Evolutionary conservation across 108 stramenopile species (phyloP).

Genomic region (Skeletonema menzelii): DNA sequence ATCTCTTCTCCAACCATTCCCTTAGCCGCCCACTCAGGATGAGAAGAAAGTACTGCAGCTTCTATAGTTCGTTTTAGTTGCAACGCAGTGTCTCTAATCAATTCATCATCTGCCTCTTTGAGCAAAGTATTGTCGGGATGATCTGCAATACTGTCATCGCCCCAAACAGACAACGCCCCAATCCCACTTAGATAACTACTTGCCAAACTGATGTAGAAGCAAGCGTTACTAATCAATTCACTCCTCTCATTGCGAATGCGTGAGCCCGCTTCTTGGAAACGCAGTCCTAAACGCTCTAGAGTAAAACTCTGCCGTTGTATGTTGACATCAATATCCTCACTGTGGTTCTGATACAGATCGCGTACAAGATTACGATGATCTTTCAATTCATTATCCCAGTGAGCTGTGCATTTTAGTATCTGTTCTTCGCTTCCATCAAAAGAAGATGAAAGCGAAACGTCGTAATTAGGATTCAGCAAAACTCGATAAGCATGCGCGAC

Average conservation of each 20-base stretch:
- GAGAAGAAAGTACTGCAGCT: slow-evolving; percentile 59
- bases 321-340: slow-evolving; percentile 40
- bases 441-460: slow-evolving; percentile 1
- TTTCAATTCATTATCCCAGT: slow-evolving; percentile 61
- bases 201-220: slow-evolving; percentile 63
- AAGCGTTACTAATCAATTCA: slow-evolving; percentile 58
- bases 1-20: slow-evolving; percentile 67
- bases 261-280: slow-evolving; percentile 50
- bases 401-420: slow-evolving; percentile 39
- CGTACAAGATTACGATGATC: slow-evolving; percentile 57
- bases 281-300: slow-evolving; percentile 41
- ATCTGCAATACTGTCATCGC: slow-evolving; percentile 5
- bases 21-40: slow-evolving; percentile 64
- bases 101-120: slow-evolving; percentile 38
- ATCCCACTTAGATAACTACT: slow-evolving; percentile 59
- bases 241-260: slow-evolving; percentile 50
- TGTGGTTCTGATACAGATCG: slow-evolving; percentile 57
- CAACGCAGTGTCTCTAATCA: slow-evolving; percentile 52
- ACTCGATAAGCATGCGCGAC: slow-evolving; percentile 41
- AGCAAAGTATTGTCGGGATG: slow-evolving; percentile 19
- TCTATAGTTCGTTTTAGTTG: slow-evolving; percentile 59
- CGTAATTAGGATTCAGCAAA: slow-evolving; percentile 26
- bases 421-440: slow-evolving; percentile 6
- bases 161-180: slow-evolving; percentile 48
- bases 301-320: slow-evolving; percentile 26